Evolutionary conservation across 2,329 filamentous ascomycete species (phyloP).

Genomic region (Alternaria triticimaculans): DNA sequence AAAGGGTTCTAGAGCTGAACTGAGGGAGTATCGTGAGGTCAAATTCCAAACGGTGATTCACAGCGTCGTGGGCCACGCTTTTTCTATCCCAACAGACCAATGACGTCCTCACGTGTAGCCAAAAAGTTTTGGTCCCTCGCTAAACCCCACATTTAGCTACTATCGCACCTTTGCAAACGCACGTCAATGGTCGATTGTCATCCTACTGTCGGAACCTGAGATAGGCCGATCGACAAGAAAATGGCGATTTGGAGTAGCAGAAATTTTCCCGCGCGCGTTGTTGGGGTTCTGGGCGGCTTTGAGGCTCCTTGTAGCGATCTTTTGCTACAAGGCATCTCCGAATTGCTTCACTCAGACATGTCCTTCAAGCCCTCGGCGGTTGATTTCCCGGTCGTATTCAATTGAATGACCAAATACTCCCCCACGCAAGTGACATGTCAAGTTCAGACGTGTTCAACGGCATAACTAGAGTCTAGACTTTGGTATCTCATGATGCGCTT

Average conservation of each 20-base stretch:
- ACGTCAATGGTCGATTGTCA: constrained; percentile 14
- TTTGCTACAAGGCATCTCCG: background rate
- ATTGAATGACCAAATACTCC: background rate
- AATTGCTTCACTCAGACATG: background rate
- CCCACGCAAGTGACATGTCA: background rate
- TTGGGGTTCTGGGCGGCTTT: constrained; percentile 6
- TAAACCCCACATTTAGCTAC: constrained; percentile 33
- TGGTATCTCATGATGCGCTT: constrained; percentile 26
- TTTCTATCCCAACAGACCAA: constrained; percentile 20
- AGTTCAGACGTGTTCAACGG: background rate
- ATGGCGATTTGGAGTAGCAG: constrained; percentile 7
- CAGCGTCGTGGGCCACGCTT: constrained; percentile 17
- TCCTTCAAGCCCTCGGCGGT: background rate
- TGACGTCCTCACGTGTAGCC: constrained; percentile 30
- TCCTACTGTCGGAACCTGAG: constrained; percentile 15
- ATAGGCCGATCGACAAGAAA: constrained; percentile 15
- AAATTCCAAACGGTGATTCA: background rate
- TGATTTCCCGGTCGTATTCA: background rate
- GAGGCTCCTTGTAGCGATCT: background rate
- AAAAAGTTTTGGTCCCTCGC: constrained; percentile 32
- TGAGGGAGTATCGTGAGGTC: background rate
- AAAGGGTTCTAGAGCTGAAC: background rate
- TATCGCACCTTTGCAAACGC: constrained; percentile 24
- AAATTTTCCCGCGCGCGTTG: constrained; percentile 16
- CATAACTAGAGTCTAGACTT: constrained; percentile 9